Base-by-base conservation (phyloP, 2,329 filamentous ascomycete species). In the Volutella citrinella region DNA sequence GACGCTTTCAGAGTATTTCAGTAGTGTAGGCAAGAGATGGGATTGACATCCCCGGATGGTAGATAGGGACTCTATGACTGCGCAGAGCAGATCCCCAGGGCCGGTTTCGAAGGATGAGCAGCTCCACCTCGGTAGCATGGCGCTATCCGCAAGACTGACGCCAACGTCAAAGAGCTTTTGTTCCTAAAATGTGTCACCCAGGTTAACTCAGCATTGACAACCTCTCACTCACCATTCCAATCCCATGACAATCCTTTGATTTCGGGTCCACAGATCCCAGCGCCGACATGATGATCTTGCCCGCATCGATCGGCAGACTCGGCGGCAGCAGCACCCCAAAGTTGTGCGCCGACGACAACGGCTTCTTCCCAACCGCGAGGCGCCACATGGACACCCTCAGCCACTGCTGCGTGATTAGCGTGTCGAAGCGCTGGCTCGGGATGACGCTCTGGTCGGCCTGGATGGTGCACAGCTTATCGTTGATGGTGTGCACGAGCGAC, bases 121-220 rank as follows among this genome's bases (percentile, higher is more conserved):
- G 12, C 45, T 33, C 31, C 41, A 46, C 6, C 41, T 33, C 1
- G 52, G 39, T 3, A 55, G 24, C 4, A 45, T 34, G 3, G 49
- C 48, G 8, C 48, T 50, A n/a, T 60, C 56, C 2, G 50, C 52
- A 1, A 60, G 42, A 18, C 55, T 55, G 10, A 52, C 36, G 3
- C 56, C 56, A 12, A 60, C 51, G 5, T 60, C 56, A 16, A 57
- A 60, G 0, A 60, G 38, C 14, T 60, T 60, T 36, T 60, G 55
- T 30, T 60, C 56, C 56, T 59, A 9, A n/a, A n/a, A n/a, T n/a
- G n/a, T n/a, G n/a, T n/a, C n/a, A n/a, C n/a, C n/a, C n/a, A n/a
- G n/a, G n/a, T n/a, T n/a, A n/a, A n/a, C n/a, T n/a, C n/a, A n/a
- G n/a, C 8, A 12, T 19, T 18, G 13, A n/a, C 10, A 5, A 27